Evolutionary conservation across 768 basidiomycete genomes (phyloP).

Genomic region (Termitomyces sp.): DNA sequence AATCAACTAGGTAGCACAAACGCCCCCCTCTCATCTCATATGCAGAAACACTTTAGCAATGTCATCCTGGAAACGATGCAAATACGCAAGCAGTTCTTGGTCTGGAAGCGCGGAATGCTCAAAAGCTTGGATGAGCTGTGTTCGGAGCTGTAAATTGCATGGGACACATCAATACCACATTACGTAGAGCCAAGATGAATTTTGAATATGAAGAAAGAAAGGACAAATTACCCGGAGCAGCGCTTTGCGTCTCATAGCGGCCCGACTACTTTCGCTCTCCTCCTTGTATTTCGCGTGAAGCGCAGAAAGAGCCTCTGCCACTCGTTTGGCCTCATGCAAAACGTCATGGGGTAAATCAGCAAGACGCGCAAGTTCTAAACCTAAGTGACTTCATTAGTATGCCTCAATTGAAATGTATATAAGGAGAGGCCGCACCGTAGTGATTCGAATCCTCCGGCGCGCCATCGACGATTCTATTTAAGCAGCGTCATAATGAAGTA

Average conservation of each 20-base stretch:
- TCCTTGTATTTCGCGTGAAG: slow-evolving; percentile 52
- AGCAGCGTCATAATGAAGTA: background rate
- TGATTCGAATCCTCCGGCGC: slow-evolving; percentile 54
- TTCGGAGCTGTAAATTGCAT: slow-evolving; percentile 45
- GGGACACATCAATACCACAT: background rate
- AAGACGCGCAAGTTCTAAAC: slow-evolving; percentile 82
- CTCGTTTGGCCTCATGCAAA: slow-evolving; percentile 52
- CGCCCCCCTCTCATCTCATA: background rate
- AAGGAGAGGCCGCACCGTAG: slow-evolving; percentile 47
- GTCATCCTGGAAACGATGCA: slow-evolving; percentile 66
- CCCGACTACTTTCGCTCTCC: slow-evolving; percentile 55
- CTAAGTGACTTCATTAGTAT: slow-evolving; percentile 28
- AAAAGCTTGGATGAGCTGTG: slow-evolving; percentile 68
- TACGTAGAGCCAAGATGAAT: background rate
- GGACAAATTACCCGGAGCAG: slow-evolving; percentile 50
- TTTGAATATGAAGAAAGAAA: background rate
- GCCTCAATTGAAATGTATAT: background rate
- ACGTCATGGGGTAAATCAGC: slow-evolving; percentile 81
- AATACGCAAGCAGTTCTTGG: slow-evolving; percentile 58
- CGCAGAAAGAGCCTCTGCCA: slow-evolving; percentile 53
- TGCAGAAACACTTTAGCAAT: slow-evolving; percentile 48
- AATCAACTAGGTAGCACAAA: background rate
- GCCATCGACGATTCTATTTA: slow-evolving; percentile 67
- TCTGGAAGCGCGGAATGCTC: slow-evolving; percentile 73
- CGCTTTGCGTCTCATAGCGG: slow-evolving; percentile 59